Percentiles rank a stretch among this genome's conserved stretches.
Conservation (phyloP, 2,329 filamentous ascomycete species). For the Teratosphaeria nubilosa region DNA sequence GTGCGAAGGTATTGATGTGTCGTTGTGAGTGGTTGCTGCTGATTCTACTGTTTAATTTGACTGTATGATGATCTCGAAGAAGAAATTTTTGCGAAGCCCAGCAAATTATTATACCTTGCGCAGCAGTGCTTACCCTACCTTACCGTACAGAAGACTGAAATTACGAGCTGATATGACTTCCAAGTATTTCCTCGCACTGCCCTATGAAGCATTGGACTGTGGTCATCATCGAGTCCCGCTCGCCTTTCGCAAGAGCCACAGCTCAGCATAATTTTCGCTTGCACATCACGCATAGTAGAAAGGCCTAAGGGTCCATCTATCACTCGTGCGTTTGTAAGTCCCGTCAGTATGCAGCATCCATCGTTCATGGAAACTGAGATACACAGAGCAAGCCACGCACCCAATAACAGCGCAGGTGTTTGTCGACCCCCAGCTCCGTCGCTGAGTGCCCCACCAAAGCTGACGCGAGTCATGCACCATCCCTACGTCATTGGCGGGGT, state of each 20-base stretch:
- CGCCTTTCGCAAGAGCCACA: neutral
- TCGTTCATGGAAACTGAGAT: too few species aligned
- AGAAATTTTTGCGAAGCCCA: too few species aligned
- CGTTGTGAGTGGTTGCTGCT: neutral
- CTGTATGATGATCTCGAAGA: too few species aligned
- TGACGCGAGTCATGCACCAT: neutral
- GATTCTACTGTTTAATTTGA: neutral
- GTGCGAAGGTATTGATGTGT: neutral
- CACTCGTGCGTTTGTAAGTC: too few species aligned
- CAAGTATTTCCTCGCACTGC: neutral
- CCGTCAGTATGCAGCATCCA: too few species aligned
- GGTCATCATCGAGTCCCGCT: neutral
- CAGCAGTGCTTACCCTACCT: too few species aligned
- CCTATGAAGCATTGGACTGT: neutral
- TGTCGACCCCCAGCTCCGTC: too few species aligned
- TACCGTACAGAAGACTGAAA: too few species aligned
- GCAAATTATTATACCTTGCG: too few species aligned
- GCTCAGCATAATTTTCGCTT: neutral
- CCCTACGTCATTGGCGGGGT: neutral
- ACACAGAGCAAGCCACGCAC: too few species aligned
- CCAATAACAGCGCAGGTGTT: too few species aligned
- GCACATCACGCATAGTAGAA: neutral
- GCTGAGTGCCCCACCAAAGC: neutral
- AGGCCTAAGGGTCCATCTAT: too few species aligned
- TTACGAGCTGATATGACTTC: neutral